phyloP scores from a whole-genome alignment of 305 asterid species.

The Fraxinus latifolia region DNA sequence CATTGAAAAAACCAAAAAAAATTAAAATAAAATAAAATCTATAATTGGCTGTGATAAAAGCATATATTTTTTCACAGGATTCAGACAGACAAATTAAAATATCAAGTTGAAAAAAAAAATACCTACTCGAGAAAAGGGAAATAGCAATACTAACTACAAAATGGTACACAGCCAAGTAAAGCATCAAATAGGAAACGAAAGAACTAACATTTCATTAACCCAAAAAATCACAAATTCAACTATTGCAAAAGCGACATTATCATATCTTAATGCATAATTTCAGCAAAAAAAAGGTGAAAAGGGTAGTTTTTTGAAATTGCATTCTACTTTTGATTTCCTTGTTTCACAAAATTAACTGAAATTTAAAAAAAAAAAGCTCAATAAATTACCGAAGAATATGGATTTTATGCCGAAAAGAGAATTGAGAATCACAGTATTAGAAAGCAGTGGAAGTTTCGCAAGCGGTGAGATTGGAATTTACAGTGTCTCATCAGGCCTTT shows the following conservation, averaged over 20 bases:
- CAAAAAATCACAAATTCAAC: not conserved
- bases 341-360: not conserved
- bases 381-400: not conserved
- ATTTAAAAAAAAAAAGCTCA: not conserved
- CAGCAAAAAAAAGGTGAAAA: not conserved
- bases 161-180: not conserved
- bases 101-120: not conserved
- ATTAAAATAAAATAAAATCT: not conserved
- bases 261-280: not conserved
- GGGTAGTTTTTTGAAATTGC: not conserved
- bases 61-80: not conserved
- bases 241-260: not conserved
- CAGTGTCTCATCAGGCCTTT: not conserved
- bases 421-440: not conserved
- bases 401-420: not conserved
- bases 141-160: not conserved
- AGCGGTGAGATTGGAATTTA: not conserved
- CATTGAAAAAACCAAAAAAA: not conserved
- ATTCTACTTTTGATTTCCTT: not conserved
- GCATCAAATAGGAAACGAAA: not conserved
- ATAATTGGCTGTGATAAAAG: not conserved
- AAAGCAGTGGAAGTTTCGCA: not conserved
- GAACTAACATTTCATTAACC: not conserved
- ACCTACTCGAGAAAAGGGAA: not conserved
- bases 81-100: not conserved